Conservation (phyloP, 2,329 filamentous ascomycete species). For the Echinosphaeria canescens region DNA sequence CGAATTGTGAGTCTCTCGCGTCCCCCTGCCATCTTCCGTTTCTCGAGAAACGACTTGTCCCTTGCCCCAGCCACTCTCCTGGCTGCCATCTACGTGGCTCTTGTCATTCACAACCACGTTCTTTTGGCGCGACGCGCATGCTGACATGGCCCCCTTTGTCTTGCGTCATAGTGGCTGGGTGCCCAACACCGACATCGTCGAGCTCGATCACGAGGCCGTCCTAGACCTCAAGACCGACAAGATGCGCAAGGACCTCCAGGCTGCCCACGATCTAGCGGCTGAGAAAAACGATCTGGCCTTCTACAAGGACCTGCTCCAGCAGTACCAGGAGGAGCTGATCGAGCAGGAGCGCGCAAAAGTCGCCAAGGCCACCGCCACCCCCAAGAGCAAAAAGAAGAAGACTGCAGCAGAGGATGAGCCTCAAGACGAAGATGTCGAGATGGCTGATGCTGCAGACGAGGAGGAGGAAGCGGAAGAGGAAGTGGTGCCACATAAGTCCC, state of each 20-base stretch:
- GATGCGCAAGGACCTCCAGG: slow-evolving; percentile 57
- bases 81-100: no score
- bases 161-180: slow-evolving; percentile 59
- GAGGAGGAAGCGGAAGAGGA: slow-evolving; percentile 32
- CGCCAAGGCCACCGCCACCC: slow-evolving; percentile 17
- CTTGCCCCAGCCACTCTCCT: no score
- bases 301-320: slow-evolving; percentile 63
- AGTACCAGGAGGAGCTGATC: slow-evolving; percentile 43
- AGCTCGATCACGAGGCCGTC: slow-evolving; percentile 54
- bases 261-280: slow-evolving; percentile 61
- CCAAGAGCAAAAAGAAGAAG: slow-evolving; percentile 27
- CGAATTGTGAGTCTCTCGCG: slow-evolving; percentile 63
- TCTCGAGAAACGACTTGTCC: no score
- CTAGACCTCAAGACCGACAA: slow-evolving; percentile 49
- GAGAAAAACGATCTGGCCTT: slow-evolving; percentile 57
- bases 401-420: slow-evolving; percentile 28
- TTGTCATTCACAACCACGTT: no score
- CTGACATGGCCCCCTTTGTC: slow-evolving; percentile 2
- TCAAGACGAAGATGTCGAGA: slow-evolving; percentile 33
- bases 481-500: no score
- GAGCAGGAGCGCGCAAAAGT: slow-evolving; percentile 29
- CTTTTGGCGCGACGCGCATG: no score
- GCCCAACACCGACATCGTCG: slow-evolving; percentile 59
- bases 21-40: background rate
- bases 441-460: slow-evolving; percentile 35